These are phyloP conservation scores for Pythium folliculosum DNA, from an alignment of 352 stramenopile genomes.

Conservation along the genomic window DNA sequence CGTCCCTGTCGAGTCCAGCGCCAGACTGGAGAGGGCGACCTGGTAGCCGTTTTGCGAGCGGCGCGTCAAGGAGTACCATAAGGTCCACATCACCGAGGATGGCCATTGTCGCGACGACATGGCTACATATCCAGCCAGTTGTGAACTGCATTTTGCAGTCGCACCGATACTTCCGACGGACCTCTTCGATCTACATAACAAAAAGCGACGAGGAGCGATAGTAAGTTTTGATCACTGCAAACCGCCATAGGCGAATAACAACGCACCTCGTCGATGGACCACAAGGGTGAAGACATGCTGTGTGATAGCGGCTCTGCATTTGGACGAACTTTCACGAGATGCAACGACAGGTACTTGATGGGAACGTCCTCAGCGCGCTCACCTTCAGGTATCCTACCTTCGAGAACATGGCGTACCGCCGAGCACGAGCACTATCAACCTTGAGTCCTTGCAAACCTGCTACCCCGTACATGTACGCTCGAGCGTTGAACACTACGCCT, in stretches of 20 bases:
- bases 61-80: background rate
- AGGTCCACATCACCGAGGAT: constrained; percentile 6
- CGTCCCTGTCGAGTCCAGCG: background rate
- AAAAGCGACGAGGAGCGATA: background rate
- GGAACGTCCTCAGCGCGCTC: too few species aligned
- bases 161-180: constrained; percentile 15
- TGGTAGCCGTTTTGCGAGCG: background rate
- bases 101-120: constrained; percentile 20
- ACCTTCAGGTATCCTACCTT: too few species aligned
- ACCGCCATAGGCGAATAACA: too few species aligned
- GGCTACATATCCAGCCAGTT: constrained; percentile 10
- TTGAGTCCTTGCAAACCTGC: too few species aligned
- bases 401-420: too few species aligned
- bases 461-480: too few species aligned
- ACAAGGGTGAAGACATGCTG: background rate
- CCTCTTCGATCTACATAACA: constrained; percentile 17
- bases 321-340: background rate
- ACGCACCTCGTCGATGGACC: background rate
- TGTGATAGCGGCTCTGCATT: background rate
- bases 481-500: too few species aligned
- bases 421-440: too few species aligned
- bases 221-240: background rate
- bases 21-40: background rate
- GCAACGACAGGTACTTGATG: too few species aligned
- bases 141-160: constrained; percentile 27